Conservation (phyloP, 164 flowering plant species). For the Protea cynaroides region DNA sequence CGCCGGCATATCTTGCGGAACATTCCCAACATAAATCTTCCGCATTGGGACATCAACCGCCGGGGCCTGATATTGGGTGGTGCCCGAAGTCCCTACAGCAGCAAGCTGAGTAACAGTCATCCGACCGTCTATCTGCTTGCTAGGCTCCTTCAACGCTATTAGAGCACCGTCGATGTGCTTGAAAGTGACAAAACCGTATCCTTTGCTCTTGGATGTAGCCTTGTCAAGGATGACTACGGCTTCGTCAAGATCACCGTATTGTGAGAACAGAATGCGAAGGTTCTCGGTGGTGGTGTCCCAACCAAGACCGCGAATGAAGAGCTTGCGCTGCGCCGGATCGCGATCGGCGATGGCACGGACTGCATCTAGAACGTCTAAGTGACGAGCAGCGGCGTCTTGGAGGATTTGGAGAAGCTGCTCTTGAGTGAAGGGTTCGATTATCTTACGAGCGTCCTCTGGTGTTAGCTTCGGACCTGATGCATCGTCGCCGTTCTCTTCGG, state of each 20-base stretch:
- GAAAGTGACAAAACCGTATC: conserved; percentile 85
- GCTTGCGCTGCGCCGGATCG: conserved; percentile 71
- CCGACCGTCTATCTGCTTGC: conserved; percentile 89
- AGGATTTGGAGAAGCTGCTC: conserved; percentile 63
- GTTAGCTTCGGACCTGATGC: conserved; percentile 21
- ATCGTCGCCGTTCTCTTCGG: conserved; percentile 59
- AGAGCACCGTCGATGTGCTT: conserved; percentile 91
- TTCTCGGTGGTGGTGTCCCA: conserved; percentile 92
- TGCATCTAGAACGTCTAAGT: conserved; percentile 56
- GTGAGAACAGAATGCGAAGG: conserved; percentile 57
- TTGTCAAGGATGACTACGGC: conserved; percentile 86
- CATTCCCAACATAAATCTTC: conserved; percentile 85
- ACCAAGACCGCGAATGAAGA: conserved; percentile 93
- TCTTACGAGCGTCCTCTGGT: conserved; percentile 50
- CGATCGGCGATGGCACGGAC: conserved; percentile 68
- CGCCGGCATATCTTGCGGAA: conserved; percentile 71
- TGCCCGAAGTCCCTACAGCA: conserved; percentile 48
- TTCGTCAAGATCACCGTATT: conserved; percentile 81
- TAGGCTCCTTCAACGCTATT: conserved; percentile 78
- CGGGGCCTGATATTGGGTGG: conserved; percentile 9
- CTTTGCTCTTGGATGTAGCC: conserved; percentile 67
- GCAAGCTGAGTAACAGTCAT: conserved; percentile 89
- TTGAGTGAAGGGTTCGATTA: conserved; percentile 49
- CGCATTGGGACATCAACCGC: conserved; percentile 50
- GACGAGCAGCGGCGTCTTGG: conserved; percentile 41